Evolutionary conservation across 306 rosid species (phyloP).

Genomic region (Cyclanthera cordifolia): DNA sequence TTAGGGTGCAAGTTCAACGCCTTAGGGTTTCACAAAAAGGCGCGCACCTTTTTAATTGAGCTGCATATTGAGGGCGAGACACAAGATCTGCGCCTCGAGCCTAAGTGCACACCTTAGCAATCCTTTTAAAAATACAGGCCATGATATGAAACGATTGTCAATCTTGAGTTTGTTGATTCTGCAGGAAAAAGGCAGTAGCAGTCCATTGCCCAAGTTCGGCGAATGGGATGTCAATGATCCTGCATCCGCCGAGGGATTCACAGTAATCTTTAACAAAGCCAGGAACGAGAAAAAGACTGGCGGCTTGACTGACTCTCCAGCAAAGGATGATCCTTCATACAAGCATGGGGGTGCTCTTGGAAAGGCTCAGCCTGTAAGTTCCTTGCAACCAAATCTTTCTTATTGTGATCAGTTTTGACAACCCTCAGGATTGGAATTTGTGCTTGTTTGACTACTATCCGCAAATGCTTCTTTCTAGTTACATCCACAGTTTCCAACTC

Average conservation of each 20-base stretch:
- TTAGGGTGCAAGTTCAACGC: no score
- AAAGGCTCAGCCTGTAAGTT: constrained; percentile 27
- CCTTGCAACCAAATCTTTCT: neutral
- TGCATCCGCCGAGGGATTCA: constrained; percentile 67
- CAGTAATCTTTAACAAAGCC: constrained; percentile 68
- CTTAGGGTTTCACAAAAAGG: no score
- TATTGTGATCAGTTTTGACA: neutral
- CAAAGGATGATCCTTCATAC: constrained; percentile 29
- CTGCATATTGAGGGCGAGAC: no score
- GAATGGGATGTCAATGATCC: constrained; percentile 85
- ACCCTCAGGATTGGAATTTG: neutral
- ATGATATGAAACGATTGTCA: constrained; percentile 30
- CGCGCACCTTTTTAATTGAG: no score
- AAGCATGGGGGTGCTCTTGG: constrained; percentile 45
- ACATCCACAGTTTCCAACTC: neutral
- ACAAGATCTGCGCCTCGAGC: no score
- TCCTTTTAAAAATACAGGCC: neutral
- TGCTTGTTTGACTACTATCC: neutral
- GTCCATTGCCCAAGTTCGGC: constrained; percentile 65
- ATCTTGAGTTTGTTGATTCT: constrained; percentile 4
- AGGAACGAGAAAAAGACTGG: constrained; percentile 53
- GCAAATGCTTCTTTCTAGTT: neutral
- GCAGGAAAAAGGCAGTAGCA: constrained; percentile 39
- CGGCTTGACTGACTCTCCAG: constrained; percentile 36
- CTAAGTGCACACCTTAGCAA: no score